Base-by-base conservation (phyloP, 139 green algal species). In the Micromonas commoda region DNA sequence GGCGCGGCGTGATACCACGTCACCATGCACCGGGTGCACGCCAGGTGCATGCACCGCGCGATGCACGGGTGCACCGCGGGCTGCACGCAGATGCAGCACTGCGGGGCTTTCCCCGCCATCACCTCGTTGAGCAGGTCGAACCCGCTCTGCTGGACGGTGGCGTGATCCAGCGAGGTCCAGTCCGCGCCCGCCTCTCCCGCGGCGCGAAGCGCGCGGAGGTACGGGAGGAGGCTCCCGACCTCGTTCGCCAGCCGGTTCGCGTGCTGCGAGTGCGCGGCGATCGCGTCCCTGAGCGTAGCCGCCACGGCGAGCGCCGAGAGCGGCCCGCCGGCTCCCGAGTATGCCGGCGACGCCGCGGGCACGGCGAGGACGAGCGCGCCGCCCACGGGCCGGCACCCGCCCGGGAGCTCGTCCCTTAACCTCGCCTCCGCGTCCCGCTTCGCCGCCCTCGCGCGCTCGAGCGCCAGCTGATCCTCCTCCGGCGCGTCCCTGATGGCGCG, bases 11-110 rank as follows among this genome's bases (percentile, higher is more conserved):
- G 23, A 53, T 29, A 52, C 33, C 34, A 53, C 34, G 26, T 53
- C 28, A 52, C 23, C 20, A 73, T 29, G 66, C 66, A 73, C 33
- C 28, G 24, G 5, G 33, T 53, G 66, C 66, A 73, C 20, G 34
- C 24, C 13, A 73, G 26, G 24, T 73, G 66, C 66, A 73, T 31
- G 66, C 66, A 73, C 23, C 28, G 66, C 23, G 66, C 52, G 26
- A 52, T 29, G 66, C 66, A 52, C 34, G 66, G 33, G 19, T 60
- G 16, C 66, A 28, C n/a, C 33, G 28, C 23, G 66, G 26, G 26
- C 5, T 5, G 13, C 13, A 60, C 5, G 66, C 66, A 73, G 9
- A 73, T 73, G 28, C 28, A 60, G 66, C 66, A 73, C 66, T 52
- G 33, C 34, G 26, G 66, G 16, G 26, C 16, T 16, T 52, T 5